phyloP scores from a whole-genome alignment of 768 basidiomycete genomes.

The Panaeolus cyanescens region DNA sequence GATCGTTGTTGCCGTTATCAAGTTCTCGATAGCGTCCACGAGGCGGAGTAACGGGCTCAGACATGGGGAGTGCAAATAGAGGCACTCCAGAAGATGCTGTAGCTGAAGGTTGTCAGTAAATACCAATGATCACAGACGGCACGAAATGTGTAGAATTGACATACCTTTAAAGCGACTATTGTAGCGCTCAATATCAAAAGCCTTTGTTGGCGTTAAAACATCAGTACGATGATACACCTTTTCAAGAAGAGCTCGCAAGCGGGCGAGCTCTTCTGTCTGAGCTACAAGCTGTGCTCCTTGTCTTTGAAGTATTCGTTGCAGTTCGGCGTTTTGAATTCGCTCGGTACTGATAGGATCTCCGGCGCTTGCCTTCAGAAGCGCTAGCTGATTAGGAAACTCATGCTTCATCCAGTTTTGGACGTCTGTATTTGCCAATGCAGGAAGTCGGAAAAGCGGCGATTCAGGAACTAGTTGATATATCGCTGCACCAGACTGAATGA shows the following conservation, averaged over 20 bases:
- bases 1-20: background rate
- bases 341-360: slow-evolving; percentile 19
- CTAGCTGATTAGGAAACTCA: slow-evolving; percentile 19
- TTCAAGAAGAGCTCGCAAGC: background rate
- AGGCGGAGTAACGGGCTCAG: too few relatives aligned
- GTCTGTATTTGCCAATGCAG: slow-evolving; percentile 22
- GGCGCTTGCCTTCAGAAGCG: slow-evolving; percentile 15
- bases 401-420: slow-evolving; percentile 27
- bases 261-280: background rate
- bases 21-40: background rate
- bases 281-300: too few relatives aligned
- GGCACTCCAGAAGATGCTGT: background rate
- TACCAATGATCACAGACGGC: background rate
- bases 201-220: slow-evolving; percentile 5
- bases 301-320: slow-evolving; percentile 19
- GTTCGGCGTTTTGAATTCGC: slow-evolving; percentile 20
- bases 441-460: slow-evolving; percentile 26
- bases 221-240: background rate
- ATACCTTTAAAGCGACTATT: too few relatives aligned
- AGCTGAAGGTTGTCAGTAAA: background rate
- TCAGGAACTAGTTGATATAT: slow-evolving; percentile 21
- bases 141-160: background rate
- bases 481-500: slow-evolving; percentile 26
- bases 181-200: background rate
- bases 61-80: too few relatives aligned